These are phyloP conservation scores for Eucalyptus curtisii DNA, from an alignment of 345 rosid species.

Conservation along the genomic window DNA sequence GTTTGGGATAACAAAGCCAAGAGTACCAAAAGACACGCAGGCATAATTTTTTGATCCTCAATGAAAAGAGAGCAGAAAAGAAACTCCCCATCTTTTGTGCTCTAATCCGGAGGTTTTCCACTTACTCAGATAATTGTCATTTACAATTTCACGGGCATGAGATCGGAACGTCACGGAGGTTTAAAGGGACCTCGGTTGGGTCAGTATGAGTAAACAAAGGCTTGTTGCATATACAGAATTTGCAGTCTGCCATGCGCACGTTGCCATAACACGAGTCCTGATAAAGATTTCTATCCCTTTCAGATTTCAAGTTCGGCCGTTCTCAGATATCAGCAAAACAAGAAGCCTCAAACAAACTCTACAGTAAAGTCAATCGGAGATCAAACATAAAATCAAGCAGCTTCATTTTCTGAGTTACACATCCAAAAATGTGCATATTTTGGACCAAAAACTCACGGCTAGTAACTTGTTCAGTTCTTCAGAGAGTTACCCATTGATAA, in stretches of 20 bases:
- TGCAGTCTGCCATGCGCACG: not conserved
- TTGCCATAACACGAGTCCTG: not conserved
- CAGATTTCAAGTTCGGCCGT: not conserved
- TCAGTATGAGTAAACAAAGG: not conserved
- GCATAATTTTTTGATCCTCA: not conserved
- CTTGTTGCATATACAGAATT: not conserved
- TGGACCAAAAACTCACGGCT: not conserved
- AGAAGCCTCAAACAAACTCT: not conserved
- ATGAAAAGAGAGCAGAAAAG: not conserved
- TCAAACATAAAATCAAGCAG: not conserved
- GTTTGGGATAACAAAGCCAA: not conserved
- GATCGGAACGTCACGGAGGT: not conserved
- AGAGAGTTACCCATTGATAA: not conserved
- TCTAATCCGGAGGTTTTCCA: not conserved
- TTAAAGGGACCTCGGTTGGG: not conserved
- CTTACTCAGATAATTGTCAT: not conserved
- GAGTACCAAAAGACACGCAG: not conserved
- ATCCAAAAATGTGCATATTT: not conserved
- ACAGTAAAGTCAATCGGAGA: not conserved
- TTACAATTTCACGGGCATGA: not conserved
- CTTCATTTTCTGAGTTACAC: not conserved
- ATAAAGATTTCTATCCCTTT: not conserved
- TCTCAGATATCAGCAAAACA: not conserved
- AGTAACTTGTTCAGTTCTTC: not conserved
- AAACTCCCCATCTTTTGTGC: not conserved